These are phyloP conservation scores for Bretschneidera sinensis DNA, from an alignment of 345 rosid species.

Conservation along the genomic window DNA sequence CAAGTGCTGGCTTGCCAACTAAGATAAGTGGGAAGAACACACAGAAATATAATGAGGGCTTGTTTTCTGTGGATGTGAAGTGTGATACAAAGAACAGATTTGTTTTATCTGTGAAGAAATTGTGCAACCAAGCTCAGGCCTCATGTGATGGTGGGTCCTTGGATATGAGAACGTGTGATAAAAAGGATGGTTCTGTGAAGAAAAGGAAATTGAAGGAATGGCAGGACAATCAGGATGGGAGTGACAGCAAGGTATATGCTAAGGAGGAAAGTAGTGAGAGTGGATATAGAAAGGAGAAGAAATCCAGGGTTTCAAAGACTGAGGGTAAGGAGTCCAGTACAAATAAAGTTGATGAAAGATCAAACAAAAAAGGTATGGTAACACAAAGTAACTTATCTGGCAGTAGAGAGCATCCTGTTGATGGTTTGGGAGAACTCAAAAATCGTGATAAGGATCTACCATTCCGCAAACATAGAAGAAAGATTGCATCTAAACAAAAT, in stretches of 20 bases:
- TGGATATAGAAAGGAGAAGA: constrained; percentile 30
- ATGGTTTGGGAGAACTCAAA: constrained; percentile 27
- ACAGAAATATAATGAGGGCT: constrained; percentile 23
- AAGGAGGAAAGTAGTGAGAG: constrained; percentile 38
- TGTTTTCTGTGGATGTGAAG: constrained; percentile 27
- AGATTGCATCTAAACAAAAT: constrained; percentile 14
- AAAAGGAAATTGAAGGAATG: constrained; percentile 39
- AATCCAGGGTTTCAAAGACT: constrained; percentile 22
- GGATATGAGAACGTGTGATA: constrained; percentile 29
- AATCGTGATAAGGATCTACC: constrained; percentile 21
- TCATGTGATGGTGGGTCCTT: constrained; percentile 37
- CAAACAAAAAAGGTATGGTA: constrained; percentile 20
- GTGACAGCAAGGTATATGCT: constrained; percentile 15
- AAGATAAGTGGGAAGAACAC: constrained; percentile 20
- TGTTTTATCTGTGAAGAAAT: constrained; percentile 28
- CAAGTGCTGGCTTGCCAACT: constrained; percentile 43
- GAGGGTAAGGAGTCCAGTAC: constrained; percentile 9
- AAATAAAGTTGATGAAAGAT: constrained; percentile 16
- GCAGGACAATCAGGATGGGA: constrained; percentile 30
- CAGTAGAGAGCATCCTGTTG: constrained; percentile 23
- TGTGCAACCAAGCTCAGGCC: constrained; percentile 33
- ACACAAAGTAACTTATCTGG: no score
- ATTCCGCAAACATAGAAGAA: constrained; percentile 19
- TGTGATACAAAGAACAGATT: constrained; percentile 30
- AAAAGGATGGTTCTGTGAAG: constrained; percentile 26